phyloP scores from a whole-genome alignment of 1,284 basidiomycete species.

The Trichosporon ovoides region DNA sequence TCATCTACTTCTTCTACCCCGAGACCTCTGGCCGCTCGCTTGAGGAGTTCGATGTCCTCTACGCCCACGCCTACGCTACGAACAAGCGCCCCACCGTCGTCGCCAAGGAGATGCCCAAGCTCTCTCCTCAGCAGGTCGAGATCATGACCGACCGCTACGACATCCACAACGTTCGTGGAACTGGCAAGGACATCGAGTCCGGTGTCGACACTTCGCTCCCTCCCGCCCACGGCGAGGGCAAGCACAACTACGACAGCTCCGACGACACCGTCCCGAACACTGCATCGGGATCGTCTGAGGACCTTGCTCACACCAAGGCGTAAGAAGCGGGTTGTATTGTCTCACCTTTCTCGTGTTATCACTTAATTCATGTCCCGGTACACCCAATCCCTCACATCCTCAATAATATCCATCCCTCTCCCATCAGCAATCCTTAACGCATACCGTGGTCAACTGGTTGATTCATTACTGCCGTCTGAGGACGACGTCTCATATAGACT shows the following conservation, averaged over 20 bases:
- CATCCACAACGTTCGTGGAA: conserved; percentile 43
- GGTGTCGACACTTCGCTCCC: conserved; percentile 18
- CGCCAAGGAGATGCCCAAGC: conserved; percentile 41
- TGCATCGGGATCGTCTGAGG: conserved; percentile 4
- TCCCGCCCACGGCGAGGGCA: background rate
- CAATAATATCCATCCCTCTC: background rate
- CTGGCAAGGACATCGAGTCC: conserved; percentile 8
- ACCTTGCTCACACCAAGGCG: conserved; percentile 1
- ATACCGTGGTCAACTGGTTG: background rate
- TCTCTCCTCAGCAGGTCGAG: conserved; percentile 47
- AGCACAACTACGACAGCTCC: background rate
- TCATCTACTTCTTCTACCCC: conserved; percentile 49
- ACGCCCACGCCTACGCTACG: conserved; percentile 32
- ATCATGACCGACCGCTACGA: conserved; percentile 46
- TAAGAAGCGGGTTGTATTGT: background rate
- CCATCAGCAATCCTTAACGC: background rate
- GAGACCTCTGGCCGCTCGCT: conserved; percentile 41
- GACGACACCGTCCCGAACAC: conserved; percentile 4
- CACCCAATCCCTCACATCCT: background rate
- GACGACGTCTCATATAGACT: conserved; percentile 3
- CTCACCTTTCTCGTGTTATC: background rate
- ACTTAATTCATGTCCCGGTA: background rate
- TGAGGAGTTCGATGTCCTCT: conserved; percentile 49
- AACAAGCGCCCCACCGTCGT: conserved; percentile 39
- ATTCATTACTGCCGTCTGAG: background rate